These are phyloP conservation scores for Stereum hirsutum DNA, from an alignment of 1,284 basidiomycete species.

Conservation along the genomic window DNA sequence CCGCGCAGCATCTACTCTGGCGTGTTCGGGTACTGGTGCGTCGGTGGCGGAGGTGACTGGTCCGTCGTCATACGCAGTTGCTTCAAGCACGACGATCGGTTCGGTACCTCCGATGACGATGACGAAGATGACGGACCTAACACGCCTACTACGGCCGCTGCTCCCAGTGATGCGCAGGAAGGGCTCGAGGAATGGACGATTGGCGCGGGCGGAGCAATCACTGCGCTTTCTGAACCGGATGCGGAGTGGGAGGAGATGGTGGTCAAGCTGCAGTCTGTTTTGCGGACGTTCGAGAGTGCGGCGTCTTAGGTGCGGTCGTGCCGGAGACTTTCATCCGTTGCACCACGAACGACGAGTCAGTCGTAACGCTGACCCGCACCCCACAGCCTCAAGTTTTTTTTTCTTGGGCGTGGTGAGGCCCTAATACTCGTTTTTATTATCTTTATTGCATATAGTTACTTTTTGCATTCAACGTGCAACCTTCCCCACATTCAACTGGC, in stretches of 20 bases:
- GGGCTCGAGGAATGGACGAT: conserved; percentile 56
- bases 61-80: conserved; percentile 95
- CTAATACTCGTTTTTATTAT: no score
- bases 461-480: no score
- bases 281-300: conserved; percentile 40
- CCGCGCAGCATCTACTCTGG: conserved; percentile 88
- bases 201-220: conserved; percentile 95
- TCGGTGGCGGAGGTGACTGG: conserved; percentile 87
- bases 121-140: conserved; percentile 10
- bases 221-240: conserved; percentile 80
- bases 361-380: no score
- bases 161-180: background rate
- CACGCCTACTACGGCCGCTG: conserved; percentile 3
- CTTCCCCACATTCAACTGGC: no score
- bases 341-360: no score
- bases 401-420: no score
- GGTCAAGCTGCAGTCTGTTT: conserved; percentile 71
- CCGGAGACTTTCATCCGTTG: no score
- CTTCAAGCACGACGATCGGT: conserved; percentile 56
- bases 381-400: no score
- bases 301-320: no score
- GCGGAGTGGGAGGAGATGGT: conserved; percentile 95
- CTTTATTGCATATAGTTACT: no score
- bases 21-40: conserved; percentile 87
- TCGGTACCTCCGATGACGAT: conserved; percentile 14